phyloP scores from a whole-genome alignment of 2,329 filamentous ascomycete genomes.

The Oidium heveae region DNA sequence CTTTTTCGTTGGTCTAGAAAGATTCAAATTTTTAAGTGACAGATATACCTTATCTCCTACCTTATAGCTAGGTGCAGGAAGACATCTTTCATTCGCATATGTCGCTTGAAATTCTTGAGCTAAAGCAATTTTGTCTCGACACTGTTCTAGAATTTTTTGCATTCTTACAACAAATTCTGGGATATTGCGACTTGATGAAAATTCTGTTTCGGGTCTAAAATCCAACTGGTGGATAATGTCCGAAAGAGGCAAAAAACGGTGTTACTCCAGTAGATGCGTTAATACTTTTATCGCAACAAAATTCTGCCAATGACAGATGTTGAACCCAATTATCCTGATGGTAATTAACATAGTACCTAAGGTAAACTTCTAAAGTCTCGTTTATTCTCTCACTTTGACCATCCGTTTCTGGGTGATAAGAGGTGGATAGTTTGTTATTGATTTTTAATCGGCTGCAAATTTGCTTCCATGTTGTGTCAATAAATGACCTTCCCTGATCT shows the following conservation, averaged over 20 bases:
- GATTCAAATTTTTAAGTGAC: not conserved
- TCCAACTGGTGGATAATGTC: not conserved
- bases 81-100: not conserved
- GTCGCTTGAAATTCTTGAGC: not conserved
- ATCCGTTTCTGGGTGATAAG: not conserved
- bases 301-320: not conserved
- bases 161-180: not conserved
- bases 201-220: not conserved
- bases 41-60: not conserved
- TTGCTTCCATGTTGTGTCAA: not conserved
- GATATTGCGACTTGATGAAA: not conserved
- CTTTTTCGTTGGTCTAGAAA: not conserved
- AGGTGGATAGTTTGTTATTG: not conserved
- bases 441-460: not conserved
- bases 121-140: not conserved
- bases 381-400: not conserved
- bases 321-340: not conserved
- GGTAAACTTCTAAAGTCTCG: not conserved
- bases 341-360: conserved; percentile 1
- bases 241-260: not conserved
- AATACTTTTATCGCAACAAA: not conserved
- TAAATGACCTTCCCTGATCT: not conserved
- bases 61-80: not conserved
- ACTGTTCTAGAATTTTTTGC: not conserved
- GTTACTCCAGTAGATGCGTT: not conserved